Evolutionary conservation across 108 stramenopile genomes (phyloP).

Genomic region (Skeletonema potamos): DNA sequence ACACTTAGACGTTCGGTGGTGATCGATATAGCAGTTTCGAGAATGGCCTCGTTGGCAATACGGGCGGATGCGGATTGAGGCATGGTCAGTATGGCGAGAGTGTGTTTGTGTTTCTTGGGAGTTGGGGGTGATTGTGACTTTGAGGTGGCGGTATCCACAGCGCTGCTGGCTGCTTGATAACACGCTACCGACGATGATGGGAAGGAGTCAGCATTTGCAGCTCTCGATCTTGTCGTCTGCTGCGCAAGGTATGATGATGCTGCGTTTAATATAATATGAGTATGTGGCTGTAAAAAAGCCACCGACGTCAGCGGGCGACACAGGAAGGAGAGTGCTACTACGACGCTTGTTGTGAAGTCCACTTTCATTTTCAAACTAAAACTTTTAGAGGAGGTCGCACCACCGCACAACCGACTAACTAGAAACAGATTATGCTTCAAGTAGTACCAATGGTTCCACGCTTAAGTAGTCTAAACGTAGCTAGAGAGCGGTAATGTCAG

Average conservation of each 20-base stretch:
- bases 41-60: slow-evolving; percentile 88
- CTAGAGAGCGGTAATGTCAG: no score
- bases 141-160: not conserved
- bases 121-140: not conserved
- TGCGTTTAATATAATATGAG: not conserved
- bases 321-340: not conserved
- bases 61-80: slow-evolving; percentile 76
- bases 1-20: slow-evolving; percentile 66
- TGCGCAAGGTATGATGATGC: not conserved
- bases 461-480: no score
- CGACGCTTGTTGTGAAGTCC: not conserved
- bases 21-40: slow-evolving; percentile 63
- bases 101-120: slow-evolving; percentile 52
- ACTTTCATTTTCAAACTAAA: not conserved
- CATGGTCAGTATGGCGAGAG: slow-evolving; percentile 80
- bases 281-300: not conserved
- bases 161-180: not conserved
- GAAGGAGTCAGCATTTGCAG: not conserved
- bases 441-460: no score
- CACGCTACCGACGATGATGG: not conserved
- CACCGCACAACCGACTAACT: no score
- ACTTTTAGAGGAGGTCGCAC: not conserved
- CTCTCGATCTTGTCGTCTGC: not conserved
- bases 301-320: not conserved
- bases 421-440: no score